Base-by-base conservation (phyloP, 768 basidiomycete genomes). In the Trametes elegans region DNA sequence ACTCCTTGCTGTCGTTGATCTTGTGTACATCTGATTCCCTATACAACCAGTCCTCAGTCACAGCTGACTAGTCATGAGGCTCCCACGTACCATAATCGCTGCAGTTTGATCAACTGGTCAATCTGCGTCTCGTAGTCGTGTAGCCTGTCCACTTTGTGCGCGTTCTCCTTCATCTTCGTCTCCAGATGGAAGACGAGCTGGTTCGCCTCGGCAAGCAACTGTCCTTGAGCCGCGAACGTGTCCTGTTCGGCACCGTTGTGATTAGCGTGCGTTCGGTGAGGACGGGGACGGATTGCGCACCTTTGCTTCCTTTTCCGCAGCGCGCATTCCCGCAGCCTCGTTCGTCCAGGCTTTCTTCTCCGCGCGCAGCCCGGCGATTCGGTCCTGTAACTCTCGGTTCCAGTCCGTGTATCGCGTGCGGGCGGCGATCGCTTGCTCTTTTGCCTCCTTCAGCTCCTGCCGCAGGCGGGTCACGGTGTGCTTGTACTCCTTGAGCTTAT, bases 91-190 rank as follows among this genome's bases (percentile, higher is more conserved):
- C 93, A 96, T 61, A 93, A 70, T 46, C 80, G 78, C 64, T 92
- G 88, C 64, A 88, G 80, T 52, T 84, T 82, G 38, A 86, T 74
- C 56, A 91, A 80, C 63, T 93, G 89, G 48, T 90, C 86, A 40
- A 96, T 91, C 62, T 90, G 87, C n/a, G 73, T 75, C 66, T 97
- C 93, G 61, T 94, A 96, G 68, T 96, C 92, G 45, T 77, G 74
- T 38, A 96, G 74, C 16, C 88, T 80, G 57, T 86, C 83, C 11
- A 96, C 81, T 66, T 94, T 94, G 63, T 89, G 89, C 55, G 85
- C 81, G 41, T 79, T 85, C 69, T 90, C 90, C 62, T 90, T 88
- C 60, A 79, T 77, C 62, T 85, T 80, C 18, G 90, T 93, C 66
- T 87, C 74, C 27, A 96, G 73, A 48, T 81, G 77, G 63, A 88